Evolutionary conservation across 805 yeast genomes (phyloP).

Genomic region (Candida caryicola): DNA sequence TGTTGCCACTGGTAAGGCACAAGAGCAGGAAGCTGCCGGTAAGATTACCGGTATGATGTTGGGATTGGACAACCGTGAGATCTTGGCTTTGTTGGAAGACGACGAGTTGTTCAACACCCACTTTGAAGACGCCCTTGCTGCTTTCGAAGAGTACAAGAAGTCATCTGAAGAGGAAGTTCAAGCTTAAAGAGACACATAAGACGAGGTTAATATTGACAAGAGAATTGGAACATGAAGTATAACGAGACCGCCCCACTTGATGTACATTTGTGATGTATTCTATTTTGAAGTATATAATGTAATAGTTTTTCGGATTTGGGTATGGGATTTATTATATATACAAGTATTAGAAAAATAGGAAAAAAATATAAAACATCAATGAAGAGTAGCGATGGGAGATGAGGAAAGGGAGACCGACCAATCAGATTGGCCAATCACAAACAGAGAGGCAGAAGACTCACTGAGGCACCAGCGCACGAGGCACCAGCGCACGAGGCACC

Average conservation of each 20-base stretch:
- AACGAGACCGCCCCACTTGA: neutral
- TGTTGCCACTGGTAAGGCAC: slow-evolving; percentile 79
- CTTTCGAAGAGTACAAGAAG: slow-evolving; percentile 87
- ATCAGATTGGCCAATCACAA: neutral
- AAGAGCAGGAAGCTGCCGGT: slow-evolving; percentile 94
- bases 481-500: neutral
- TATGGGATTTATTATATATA: slow-evolving; percentile 23
- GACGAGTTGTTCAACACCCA: slow-evolving; percentile 86
- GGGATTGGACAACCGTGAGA: slow-evolving; percentile 90
- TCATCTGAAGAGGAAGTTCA: slow-evolving; percentile 34
- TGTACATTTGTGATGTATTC: slow-evolving; percentile 12
- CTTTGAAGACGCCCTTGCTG: slow-evolving; percentile 90
- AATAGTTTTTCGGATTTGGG: slow-evolving; percentile 21
- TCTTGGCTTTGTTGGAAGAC: slow-evolving; percentile 83
- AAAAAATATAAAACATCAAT: slow-evolving; percentile 14
- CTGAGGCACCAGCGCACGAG: neutral
- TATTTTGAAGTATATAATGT: slow-evolving; percentile 18
- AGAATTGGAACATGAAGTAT: neutral
- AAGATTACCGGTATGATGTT: slow-evolving; percentile 98
- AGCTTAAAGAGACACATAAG: slow-evolving; percentile 12
- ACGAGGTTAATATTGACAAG: neutral
- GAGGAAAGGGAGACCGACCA: neutral
- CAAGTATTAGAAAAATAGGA: slow-evolving; percentile 12
- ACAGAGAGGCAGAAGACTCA: no score
- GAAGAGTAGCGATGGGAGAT: neutral